Evolutionary conservation across 2,329 filamentous ascomycete genomes (phyloP), one percentile per base, ranked within the genome.

Genomic region (Colletotrichum higginsianum): DNA sequence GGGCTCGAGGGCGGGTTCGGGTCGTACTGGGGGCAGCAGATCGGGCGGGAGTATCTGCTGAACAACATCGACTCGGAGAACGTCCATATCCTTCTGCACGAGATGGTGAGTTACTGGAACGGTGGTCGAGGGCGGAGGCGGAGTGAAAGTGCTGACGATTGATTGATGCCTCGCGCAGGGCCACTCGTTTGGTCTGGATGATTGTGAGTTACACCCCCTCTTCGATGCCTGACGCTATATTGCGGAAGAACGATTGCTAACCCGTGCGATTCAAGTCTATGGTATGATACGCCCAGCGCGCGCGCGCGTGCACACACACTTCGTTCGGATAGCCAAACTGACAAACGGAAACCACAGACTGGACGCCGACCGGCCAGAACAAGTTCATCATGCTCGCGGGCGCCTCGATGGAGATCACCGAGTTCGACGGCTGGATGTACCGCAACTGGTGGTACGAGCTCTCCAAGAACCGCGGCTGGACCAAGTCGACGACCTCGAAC

Each of bases 401-500:
- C 7, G 81, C 80, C 46, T 77, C 84, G 0, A 77, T 74, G 38
- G 72, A 79, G 46, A 80, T 86, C 23, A 86, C 84, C 1, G 84
- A 86, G 47, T 86, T 86, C 62, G 84, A 86, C 61, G 83, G 82
- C 26, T 86, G 84, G 84, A 86, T 86, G 84, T 75, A 82, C 53
- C 76, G 84, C 0, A 84, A 86, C 75, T 86, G 84, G 83, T 86
- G 83, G 84, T 77, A 80, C 40, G 75, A 80, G 71, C 74, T 80
- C 44, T 79, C 79, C 26, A 75, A 76, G 1, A 49, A 75, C 44
- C 77, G 78, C 4, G 74, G 74, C 63, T 80, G 78, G 79, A 30
- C 65, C 23, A 67, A 61, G 47, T 42, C 65, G 2, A 2, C 42
- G 3, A 42, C 63, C 2, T 23, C 55, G 7, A 30, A 49, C 21